A percentile compares a stretch with the other conserved stretches of the same genome.
These are phyloP conservation scores for Zygosaccharomyces sapae DNA, from an alignment of 1,139 yeast species.

Conservation along the genomic window DNA sequence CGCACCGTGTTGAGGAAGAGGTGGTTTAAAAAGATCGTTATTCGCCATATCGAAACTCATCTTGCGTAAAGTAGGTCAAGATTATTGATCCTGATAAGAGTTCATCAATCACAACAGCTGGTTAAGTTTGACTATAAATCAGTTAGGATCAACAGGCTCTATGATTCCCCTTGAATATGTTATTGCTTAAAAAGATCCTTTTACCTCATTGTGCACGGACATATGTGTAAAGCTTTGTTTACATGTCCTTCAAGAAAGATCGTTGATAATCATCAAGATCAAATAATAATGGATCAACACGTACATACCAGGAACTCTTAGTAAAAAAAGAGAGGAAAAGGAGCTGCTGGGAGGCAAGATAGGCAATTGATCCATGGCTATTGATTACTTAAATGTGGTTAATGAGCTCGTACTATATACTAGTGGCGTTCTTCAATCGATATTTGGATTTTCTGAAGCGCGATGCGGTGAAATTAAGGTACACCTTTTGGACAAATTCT, in stretches of 20 bases:
- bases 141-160: neutral
- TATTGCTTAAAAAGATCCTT: neutral
- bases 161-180: slow-evolving; percentile 1
- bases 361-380: neutral
- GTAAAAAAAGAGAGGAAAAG: neutral
- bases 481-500: slow-evolving; percentile 1
- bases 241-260: slow-evolving; percentile 5
- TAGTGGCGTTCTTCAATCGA: neutral
- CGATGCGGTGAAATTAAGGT: neutral
- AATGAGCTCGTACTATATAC: slow-evolving; percentile 1
- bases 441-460: neutral
- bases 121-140: neutral
- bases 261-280: neutral
- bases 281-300: neutral
- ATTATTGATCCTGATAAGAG: neutral
- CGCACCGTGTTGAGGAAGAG: slow-evolving; percentile 10
- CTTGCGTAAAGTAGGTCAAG: neutral
- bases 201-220: slow-evolving; percentile 7
- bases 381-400: slow-evolving; percentile 1
- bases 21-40: slow-evolving; percentile 5
- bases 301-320: neutral
- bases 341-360: neutral
- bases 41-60: neutral
- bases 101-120: neutral
- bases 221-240: slow-evolving; percentile 11